Base-by-base conservation (phyloP, 169 alveolate species). In the Besnoitia besnoiti region DNA sequence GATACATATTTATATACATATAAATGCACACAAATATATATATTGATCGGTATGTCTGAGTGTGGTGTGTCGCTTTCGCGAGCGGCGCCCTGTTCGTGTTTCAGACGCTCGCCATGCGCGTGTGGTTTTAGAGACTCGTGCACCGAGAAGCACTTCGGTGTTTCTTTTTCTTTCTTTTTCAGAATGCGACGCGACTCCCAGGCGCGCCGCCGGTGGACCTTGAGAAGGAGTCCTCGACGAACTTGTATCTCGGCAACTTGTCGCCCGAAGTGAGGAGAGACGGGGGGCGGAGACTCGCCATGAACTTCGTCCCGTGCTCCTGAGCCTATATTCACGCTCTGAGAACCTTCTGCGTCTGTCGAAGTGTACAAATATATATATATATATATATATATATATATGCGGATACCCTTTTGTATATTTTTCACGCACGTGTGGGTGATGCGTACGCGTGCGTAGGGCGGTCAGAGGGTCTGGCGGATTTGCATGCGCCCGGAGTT, bases 191-290 rank as follows among this genome's bases (percentile, higher is more conserved):
- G 76, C 92, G 94, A 77, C 94, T 92, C 89, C 89, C 92, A 0
- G 95, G 95, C 79, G 94, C 95, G n/a, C 91, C 92, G 50, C 94
- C 94, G 42, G 77, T 85, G 61, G 89, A 85, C 44, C 85, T 90
- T 39, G 95, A 93, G 85, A 93, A 87, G 67, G 96, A 94, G 80
- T 61, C 90, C 75, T 77, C 94, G 61, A 92, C 96, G 35, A 96
- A 97, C 80, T 47, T 97, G 44, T 97, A 97, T 62, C 92, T 97
- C 55, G 98, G 98, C 62, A 97, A 97, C 82, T 92, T 97, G 27
- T 95, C 98, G 3, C 94, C 97, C 5, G 97, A 95, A 89, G 98
- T 96, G 82, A 37, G 90, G 55, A 62, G 90, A 67, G 80, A n/a
- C n/a, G n/a, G n/a, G n/a, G n/a, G n/a, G n/a, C n/a, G n/a, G n/a